Evolutionary conservation across 108 stramenopile genomes (phyloP).

Genomic region (Seminavis robusta): DNA sequence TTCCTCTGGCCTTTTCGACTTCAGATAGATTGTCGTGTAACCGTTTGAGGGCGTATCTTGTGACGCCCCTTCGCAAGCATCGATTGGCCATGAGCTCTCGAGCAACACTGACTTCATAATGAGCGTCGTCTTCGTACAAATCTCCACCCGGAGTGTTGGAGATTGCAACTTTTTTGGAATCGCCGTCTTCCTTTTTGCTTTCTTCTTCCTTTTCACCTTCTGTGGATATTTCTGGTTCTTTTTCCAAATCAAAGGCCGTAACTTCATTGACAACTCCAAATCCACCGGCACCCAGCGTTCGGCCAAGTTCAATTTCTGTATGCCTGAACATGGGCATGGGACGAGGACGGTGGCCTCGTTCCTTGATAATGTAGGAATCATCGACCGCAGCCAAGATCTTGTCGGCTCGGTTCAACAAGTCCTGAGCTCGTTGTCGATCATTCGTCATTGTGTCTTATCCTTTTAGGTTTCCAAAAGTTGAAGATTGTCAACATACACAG

Average conservation of each 20-base stretch:
- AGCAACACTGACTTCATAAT: conserved; percentile 43
- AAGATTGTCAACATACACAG: too few species aligned
- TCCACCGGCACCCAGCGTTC: conserved; percentile 53
- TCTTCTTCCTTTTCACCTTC: background rate
- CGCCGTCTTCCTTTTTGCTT: background rate
- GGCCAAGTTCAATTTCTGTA: conserved; percentile 39
- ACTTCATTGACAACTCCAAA: conserved; percentile 62
- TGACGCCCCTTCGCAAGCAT: conserved; percentile 47
- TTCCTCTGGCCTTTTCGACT: conserved; percentile 47
- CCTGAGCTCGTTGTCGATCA: background rate
- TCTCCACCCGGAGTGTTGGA: background rate
- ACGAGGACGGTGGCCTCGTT: background rate
- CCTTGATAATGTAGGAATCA: conserved; percentile 14
- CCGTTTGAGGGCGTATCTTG: conserved; percentile 75
- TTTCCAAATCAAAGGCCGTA: conserved; percentile 9
- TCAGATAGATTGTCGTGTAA: conserved; percentile 40
- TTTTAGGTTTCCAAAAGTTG: too few species aligned
- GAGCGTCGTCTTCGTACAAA: conserved; percentile 9
- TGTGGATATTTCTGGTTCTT: background rate
- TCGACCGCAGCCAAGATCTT: conserved; percentile 15
- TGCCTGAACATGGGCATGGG: conserved; percentile 21
- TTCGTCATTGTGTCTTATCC: background rate
- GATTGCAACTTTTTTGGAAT: background rate
- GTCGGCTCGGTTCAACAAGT: conserved; percentile 12
- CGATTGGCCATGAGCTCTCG: conserved; percentile 27